Evolutionary conservation across 768 basidiomycete genomes (phyloP).

Genomic region (Mycena rebaudengoi): DNA sequence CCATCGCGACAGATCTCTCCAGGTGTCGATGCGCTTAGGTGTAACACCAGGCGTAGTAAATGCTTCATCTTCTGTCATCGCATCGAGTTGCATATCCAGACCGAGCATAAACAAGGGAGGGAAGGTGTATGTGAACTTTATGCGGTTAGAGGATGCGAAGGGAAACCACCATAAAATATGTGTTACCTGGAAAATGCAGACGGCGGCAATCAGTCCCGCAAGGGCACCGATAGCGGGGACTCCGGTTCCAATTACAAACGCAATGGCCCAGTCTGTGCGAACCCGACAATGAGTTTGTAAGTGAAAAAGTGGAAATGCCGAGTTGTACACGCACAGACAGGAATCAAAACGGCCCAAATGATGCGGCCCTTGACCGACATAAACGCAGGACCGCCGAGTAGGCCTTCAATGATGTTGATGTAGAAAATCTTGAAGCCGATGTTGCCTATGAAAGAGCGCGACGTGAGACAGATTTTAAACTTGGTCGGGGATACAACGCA

Average conservation of each 20-base stretch:
- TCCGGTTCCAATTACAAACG: constrained; percentile 7
- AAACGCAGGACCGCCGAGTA: constrained; percentile 7
- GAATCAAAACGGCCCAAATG: constrained; percentile 10
- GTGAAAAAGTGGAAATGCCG: constrained; percentile 8
- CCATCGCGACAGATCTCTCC: constrained; percentile 11
- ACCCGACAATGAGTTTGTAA: constrained; percentile 6
- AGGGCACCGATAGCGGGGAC: constrained; percentile 12
- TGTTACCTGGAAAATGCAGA: constrained; percentile 10
- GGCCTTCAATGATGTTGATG: constrained; percentile 2
- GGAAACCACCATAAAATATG: constrained; percentile 5
- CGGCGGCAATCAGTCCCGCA: constrained; percentile 9
- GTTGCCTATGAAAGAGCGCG: constrained; percentile 10
- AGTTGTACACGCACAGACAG: constrained; percentile 7
- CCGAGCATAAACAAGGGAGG: constrained; percentile 12
- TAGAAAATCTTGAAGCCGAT: constrained; percentile 11
- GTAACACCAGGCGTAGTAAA: constrained; percentile 13
- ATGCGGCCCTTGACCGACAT: constrained; percentile 12
- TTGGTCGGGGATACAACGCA: constrained; percentile 1
- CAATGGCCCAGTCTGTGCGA: constrained; percentile 4
- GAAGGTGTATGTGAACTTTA: constrained; percentile 13
- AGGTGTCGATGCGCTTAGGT: constrained; percentile 9
- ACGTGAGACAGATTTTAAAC: neutral
- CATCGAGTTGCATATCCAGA: constrained; percentile 13
- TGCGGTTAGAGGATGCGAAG: constrained; percentile 5
- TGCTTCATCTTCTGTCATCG: constrained; percentile 4